Percentiles rank a stretch among this genome's conserved stretches.
phyloP scores from a whole-genome alignment of 305 asterid species.

The Plantago coronopus region DNA sequence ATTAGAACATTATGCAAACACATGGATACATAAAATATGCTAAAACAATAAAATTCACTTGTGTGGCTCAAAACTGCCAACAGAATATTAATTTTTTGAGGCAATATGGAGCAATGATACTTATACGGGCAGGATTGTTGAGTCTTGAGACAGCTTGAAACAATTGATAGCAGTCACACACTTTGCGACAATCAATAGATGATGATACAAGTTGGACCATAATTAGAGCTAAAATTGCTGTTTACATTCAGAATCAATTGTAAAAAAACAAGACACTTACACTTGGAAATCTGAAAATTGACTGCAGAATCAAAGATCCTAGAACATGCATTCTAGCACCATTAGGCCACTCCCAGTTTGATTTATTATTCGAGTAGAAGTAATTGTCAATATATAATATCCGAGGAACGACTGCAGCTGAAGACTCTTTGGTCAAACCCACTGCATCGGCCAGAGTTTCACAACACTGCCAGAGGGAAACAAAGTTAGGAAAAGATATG shows the following conservation, averaged over 20 bases:
- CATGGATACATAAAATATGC: neutral
- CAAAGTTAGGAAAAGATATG: conserved; percentile 13
- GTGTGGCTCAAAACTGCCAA: neutral
- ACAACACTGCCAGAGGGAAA: conserved; percentile 58
- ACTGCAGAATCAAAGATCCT: conserved; percentile 86
- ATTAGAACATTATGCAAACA: too few species aligned
- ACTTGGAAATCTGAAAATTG: conserved; percentile 63
- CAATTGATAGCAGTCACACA: neutral
- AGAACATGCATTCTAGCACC: conserved; percentile 69
- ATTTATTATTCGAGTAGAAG: conserved; percentile 48
- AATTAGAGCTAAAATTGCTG: too few species aligned
- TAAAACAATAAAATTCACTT: conserved; percentile 11
- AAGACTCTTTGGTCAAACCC: conserved; percentile 48
- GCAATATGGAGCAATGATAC: neutral
- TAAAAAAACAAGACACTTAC: conserved; percentile 48
- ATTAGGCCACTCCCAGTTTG: conserved; percentile 82
- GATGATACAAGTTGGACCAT: too few species aligned
- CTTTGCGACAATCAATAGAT: conserved; percentile 8
- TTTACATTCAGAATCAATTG: too few species aligned
- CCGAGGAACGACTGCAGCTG: conserved; percentile 57
- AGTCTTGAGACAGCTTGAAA: conserved; percentile 1
- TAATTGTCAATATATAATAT: conserved; percentile 74
- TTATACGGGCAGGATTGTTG: conserved; percentile 11
- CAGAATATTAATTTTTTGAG: neutral
- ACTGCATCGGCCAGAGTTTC: conserved; percentile 84